Percentiles rank a stretch among this genome's conserved stretches.
Conservation (phyloP, 202 grass and related monocot genomes). For the Panicum hallii region DNA sequence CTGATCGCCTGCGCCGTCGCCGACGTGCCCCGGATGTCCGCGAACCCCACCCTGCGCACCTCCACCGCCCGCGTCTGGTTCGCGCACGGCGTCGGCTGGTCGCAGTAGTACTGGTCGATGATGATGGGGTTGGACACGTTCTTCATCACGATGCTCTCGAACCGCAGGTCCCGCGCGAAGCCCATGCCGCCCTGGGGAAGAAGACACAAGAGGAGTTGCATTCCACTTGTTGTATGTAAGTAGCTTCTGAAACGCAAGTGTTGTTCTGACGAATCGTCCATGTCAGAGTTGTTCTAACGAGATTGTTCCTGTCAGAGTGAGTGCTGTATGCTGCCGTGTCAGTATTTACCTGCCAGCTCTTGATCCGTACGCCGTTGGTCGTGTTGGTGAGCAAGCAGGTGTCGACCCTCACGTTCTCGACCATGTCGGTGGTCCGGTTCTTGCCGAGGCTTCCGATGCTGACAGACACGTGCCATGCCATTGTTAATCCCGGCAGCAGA, state of each 20-base stretch:
- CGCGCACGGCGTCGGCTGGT: conserved; percentile 61
- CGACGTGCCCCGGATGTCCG: conserved; percentile 65
- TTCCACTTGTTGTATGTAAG: too few species aligned
- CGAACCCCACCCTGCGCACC: conserved; percentile 58
- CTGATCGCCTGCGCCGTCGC: conserved; percentile 52
- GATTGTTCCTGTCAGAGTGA: neutral
- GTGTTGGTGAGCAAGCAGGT: conserved; percentile 68
- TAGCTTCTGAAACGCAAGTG: neutral
- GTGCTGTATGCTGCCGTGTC: neutral
- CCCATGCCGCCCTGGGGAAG: conserved; percentile 69
- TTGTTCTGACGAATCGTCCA: neutral
- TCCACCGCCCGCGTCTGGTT: conserved; percentile 69
- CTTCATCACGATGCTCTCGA: conserved; percentile 65
- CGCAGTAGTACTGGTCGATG: conserved; percentile 88
- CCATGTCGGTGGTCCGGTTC: conserved; percentile 52
- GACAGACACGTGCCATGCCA: conserved; percentile 8
- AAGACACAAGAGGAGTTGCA: neutral
- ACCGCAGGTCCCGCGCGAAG: conserved; percentile 53
- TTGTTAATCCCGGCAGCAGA: neutral
- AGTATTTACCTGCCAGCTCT: conserved; percentile 73
- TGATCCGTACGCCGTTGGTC: conserved; percentile 80
- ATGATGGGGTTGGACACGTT: conserved; percentile 84
- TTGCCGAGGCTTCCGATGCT: conserved; percentile 88
- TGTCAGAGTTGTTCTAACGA: neutral
- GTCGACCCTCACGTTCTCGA: conserved; percentile 69